Evolutionary conservation across 1,139 yeast species (phyloP).

Genomic region (Geotrichum klebahnii): DNA sequence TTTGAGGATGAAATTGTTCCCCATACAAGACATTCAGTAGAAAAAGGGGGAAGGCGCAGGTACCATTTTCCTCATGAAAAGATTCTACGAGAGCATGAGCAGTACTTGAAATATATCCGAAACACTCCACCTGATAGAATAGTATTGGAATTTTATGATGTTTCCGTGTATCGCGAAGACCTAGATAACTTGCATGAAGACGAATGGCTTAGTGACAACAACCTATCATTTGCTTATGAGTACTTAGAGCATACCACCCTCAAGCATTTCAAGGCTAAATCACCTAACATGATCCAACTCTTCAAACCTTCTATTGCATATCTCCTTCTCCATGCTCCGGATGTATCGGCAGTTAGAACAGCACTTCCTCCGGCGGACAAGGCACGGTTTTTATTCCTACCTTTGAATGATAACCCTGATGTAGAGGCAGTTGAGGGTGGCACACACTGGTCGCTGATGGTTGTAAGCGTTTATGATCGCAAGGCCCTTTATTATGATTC

Average conservation of each 20-base stretch:
- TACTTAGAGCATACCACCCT: slow-evolving; percentile 43
- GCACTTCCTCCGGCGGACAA: slow-evolving; percentile 45
- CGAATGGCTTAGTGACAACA: slow-evolving; percentile 73
- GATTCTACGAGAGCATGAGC: background rate
- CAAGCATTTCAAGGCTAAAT: slow-evolving; percentile 5
- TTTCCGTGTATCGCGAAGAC: slow-evolving; percentile 48
- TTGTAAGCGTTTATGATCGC: slow-evolving; percentile 42
- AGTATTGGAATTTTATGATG: slow-evolving; percentile 39
- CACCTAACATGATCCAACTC: slow-evolving; percentile 32
- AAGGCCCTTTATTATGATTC: slow-evolving; percentile 48
- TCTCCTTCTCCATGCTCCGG: slow-evolving; percentile 36
- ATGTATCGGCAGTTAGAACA: slow-evolving; percentile 35
- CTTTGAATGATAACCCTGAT: slow-evolving; percentile 52
- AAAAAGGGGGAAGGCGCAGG: background rate
- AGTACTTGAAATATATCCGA: background rate
- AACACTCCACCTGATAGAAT: slow-evolving; percentile 7
- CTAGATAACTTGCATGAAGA: slow-evolving; percentile 46
- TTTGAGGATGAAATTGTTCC: slow-evolving; percentile 24
- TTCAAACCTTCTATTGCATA: slow-evolving; percentile 44
- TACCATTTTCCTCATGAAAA: slow-evolving; percentile 14
- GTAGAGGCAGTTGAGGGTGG: slow-evolving; percentile 48
- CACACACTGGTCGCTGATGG: slow-evolving; percentile 54
- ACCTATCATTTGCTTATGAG: slow-evolving; percentile 61
- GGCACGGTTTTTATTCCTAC: slow-evolving; percentile 48
- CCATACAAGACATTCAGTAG: background rate